Evolutionary conservation across 257 asterid species (phyloP).

Genomic region (Ocimum tenuiflorum): DNA sequence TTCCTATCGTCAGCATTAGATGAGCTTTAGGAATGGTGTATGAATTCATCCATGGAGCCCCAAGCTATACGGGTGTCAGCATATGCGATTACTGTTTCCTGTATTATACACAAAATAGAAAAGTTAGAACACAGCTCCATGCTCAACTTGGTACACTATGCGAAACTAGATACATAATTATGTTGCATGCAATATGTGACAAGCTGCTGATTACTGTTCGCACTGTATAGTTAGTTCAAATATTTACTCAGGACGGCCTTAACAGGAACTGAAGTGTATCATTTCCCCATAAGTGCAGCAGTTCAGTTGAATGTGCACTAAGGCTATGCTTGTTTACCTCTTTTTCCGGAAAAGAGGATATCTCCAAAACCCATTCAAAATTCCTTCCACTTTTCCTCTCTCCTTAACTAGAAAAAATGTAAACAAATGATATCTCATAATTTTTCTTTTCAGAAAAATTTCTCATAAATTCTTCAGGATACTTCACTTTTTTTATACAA

Average conservation of each 20-base stretch:
- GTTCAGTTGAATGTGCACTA: background rate
- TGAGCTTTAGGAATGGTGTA: background rate
- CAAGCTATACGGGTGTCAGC: background rate
- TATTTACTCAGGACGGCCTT: background rate
- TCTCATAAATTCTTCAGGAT: no score
- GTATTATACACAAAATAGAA: background rate
- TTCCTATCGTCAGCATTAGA: background rate
- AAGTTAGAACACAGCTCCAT: background rate
- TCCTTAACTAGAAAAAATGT: no score
- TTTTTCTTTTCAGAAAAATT: no score
- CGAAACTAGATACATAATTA: background rate
- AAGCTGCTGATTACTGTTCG: background rate
- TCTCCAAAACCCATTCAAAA: no score
- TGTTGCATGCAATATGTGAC: background rate
- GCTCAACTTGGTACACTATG: background rate
- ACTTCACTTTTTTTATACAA: no score
- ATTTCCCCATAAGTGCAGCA: background rate
- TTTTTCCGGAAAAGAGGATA: no score
- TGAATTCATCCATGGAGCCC: conserved; percentile 9
- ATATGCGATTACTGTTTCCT: background rate
- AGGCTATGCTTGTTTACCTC: no score
- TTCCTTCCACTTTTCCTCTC: no score
- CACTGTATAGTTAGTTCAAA: no score
- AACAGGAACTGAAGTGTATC: background rate
- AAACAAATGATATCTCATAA: no score